Percentiles rank a stretch among this genome's conserved stretches.
Conservation (phyloP, 1,284 basidiomycete species). For the Earliella scabrosa region DNA sequence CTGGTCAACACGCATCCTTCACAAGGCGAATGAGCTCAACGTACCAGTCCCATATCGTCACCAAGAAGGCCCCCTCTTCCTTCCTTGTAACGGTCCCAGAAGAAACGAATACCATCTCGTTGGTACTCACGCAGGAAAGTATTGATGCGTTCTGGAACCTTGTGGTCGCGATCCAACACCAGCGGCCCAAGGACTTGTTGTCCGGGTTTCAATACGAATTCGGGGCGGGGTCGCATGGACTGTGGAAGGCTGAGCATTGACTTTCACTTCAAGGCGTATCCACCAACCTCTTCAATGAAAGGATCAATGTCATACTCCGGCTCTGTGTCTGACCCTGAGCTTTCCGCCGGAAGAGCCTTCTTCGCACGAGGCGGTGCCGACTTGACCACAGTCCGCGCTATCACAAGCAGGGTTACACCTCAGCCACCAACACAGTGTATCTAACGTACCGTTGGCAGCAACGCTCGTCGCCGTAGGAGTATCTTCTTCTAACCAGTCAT, state of each 20-base stretch:
- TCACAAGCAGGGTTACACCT: too few species aligned
- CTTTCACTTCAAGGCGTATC: neutral
- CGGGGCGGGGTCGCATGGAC: slow-evolving; percentile 47
- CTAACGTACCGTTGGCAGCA: too few species aligned
- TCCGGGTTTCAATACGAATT: slow-evolving; percentile 50
- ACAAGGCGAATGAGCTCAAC: slow-evolving; percentile 26
- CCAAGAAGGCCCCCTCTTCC: slow-evolving; percentile 77
- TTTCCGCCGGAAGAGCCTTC: neutral
- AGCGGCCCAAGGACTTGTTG: slow-evolving; percentile 42
- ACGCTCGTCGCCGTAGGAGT: neutral
- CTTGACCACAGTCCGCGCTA: neutral
- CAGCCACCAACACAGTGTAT: too few species aligned
- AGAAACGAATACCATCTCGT: slow-evolving; percentile 78
- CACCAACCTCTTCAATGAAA: slow-evolving; percentile 8
- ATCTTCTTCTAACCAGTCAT: slow-evolving; percentile 3
- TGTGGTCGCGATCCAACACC: slow-evolving; percentile 41
- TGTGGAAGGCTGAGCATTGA: neutral
- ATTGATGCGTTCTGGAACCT: slow-evolving; percentile 76
- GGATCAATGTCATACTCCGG: slow-evolving; percentile 21
- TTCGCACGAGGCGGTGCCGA: neutral
- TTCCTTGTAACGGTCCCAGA: slow-evolving; percentile 69
- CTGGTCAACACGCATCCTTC: neutral
- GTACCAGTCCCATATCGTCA: slow-evolving; percentile 89
- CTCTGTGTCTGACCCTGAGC: slow-evolving; percentile 27
- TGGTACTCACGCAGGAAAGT: slow-evolving; percentile 85